phyloP scores from a whole-genome alignment of 202 grass and related monocot genomes.

The Alloteropsis angusta region DNA sequence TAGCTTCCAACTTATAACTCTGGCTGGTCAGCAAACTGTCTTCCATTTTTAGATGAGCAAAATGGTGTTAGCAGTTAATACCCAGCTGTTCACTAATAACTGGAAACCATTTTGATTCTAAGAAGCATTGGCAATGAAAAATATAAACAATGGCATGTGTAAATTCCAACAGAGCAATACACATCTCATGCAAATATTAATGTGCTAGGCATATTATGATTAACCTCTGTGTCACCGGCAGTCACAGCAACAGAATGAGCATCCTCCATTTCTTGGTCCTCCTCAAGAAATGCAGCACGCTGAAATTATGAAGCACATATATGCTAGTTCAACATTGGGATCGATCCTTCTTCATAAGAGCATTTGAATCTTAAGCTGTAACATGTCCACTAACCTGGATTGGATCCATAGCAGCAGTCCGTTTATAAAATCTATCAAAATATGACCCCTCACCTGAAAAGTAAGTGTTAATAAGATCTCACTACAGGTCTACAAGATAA shows the following conservation, averaged over 20 bases:
- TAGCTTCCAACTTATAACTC: too few relatives aligned
- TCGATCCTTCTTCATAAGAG: neutral
- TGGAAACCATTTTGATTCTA: neutral
- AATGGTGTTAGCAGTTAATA: neutral
- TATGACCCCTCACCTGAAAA: conserved; percentile 70
- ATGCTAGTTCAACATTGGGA: conserved; percentile 4
- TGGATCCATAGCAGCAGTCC: conserved; percentile 68
- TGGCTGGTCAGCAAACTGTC: neutral
- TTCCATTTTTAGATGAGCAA: neutral
- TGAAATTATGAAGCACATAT: conserved; percentile 29
- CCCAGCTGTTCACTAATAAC: neutral
- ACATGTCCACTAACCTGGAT: conserved; percentile 43
- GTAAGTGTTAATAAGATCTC: neutral
- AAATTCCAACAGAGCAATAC: neutral
- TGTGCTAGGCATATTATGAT: neutral
- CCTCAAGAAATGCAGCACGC: conserved; percentile 79
- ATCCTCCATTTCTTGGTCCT: conserved; percentile 84
- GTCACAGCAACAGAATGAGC: conserved; percentile 66
- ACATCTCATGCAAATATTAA: neutral
- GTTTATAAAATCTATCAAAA: conserved; percentile 77
- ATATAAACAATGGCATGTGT: neutral
- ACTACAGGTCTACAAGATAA: neutral
- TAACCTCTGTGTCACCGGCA: conserved; percentile 83
- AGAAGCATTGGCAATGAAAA: neutral
- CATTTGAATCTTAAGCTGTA: neutral